Conservation (phyloP, 306 rosid species). For the Abrus precatorius region DNA sequence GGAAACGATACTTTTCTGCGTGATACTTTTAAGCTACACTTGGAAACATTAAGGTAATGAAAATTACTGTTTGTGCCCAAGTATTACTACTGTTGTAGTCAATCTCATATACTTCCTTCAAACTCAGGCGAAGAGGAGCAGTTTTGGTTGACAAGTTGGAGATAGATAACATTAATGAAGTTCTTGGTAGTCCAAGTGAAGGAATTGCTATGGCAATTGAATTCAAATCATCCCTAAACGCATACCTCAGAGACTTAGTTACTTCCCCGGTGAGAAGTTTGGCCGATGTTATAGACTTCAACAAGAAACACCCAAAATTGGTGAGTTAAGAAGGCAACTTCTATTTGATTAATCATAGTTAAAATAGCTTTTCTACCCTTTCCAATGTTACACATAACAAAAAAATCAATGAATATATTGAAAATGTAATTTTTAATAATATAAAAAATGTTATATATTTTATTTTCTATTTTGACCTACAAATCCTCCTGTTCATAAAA, state of each 20-base stretch:
- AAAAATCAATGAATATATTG: too few relatives aligned
- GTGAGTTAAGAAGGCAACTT: constrained; percentile 38
- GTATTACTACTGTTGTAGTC: not conserved
- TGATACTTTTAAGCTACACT: constrained; percentile 55
- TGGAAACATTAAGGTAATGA: constrained; percentile 66
- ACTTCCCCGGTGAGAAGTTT: constrained; percentile 61
- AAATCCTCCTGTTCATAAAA: too few relatives aligned
- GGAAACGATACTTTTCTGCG: constrained; percentile 28
- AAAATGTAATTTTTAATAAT: too few relatives aligned
- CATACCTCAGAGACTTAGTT: constrained; percentile 56
- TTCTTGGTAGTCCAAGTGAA: constrained; percentile 48
- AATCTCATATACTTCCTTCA: constrained; percentile 15
- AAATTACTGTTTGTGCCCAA: not conserved
- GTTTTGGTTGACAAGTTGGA: constrained; percentile 58
- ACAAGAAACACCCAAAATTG: constrained; percentile 51
- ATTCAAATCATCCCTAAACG: constrained; percentile 64
- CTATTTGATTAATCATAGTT: too few relatives aligned
- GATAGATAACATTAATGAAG: constrained; percentile 42
- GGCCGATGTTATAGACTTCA: constrained; percentile 67
- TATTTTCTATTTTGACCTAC: too few relatives aligned
- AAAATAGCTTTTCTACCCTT: too few relatives aligned
- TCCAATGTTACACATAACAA: too few relatives aligned
- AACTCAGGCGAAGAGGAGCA: constrained; percentile 63
- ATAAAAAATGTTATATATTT: too few relatives aligned
- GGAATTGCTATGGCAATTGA: constrained; percentile 52